phyloP scores from a whole-genome alignment of 73 alveolate species.

The Tetrahymena thermophila region DNA sequence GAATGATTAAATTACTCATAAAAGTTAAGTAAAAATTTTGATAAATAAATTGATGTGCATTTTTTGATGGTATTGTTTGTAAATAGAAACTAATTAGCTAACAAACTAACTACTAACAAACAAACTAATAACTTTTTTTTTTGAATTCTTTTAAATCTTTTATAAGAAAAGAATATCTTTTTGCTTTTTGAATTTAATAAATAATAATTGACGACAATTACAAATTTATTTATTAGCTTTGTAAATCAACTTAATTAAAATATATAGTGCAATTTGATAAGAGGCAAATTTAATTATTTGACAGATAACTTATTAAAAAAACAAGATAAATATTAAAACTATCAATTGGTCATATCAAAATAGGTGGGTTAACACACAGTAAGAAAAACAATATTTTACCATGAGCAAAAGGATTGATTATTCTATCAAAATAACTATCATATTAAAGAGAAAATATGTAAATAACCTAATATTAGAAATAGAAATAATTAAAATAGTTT shows the following conservation, averaged over 20 bases:
- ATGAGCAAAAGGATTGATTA: no score
- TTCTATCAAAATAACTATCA: not conserved
- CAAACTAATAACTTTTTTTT: no score
- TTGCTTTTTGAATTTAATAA: no score
- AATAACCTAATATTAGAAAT: no score
- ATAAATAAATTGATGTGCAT: not conserved
- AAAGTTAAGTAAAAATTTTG: not conserved
- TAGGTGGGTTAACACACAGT: not conserved
- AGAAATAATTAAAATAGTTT: no score
- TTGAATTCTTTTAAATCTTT: not conserved
- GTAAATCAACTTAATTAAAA: not conserved
- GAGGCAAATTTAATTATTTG: not conserved
- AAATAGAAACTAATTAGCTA: not conserved
- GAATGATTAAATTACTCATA: no score
- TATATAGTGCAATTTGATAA: not conserved
- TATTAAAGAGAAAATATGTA: no score
- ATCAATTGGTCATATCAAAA: not conserved
- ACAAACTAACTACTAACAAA: no score
- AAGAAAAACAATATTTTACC: no score
- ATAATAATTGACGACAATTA: not conserved
- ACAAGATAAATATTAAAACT: not conserved
- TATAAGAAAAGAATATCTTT: not conserved
- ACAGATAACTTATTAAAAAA: not conserved
- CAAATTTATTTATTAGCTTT: not conserved
- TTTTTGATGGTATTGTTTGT: not conserved